Conservation (phyloP, 2,329 filamentous ascomycete species). For the Cladosporium sp. region DNA sequence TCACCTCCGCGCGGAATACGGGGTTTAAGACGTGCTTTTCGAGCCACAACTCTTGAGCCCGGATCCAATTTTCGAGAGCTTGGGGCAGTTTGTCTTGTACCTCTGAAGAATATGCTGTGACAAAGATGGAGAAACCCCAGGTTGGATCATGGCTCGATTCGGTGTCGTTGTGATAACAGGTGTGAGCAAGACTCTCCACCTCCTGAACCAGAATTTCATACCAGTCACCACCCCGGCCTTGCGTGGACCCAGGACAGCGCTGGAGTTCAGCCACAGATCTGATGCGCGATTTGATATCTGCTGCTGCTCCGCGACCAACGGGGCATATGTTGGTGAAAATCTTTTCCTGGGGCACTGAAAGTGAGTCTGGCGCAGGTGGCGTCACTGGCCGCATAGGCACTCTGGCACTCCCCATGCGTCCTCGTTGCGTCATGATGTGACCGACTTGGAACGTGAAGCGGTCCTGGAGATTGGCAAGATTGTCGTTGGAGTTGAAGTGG, state of each 20-base stretch:
- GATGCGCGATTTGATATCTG: neutral
- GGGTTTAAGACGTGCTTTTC: neutral
- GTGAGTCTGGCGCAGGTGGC: constrained; percentile 6
- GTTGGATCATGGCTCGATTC: neutral
- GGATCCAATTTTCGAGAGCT: constrained; percentile 1
- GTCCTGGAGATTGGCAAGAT: too few species aligned
- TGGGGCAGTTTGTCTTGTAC: constrained; percentile 2
- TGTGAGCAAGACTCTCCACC: neutral
- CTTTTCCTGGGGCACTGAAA: neutral
- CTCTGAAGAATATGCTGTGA: neutral
- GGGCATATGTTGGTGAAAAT: neutral
- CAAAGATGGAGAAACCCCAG: constrained; percentile 9
- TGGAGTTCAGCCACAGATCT: neutral
- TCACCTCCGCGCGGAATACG: constrained; percentile 2
- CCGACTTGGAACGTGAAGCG: too few species aligned
- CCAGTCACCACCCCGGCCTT: neutral
- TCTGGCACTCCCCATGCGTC: neutral
- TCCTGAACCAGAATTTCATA: neutral
- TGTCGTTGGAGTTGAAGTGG: too few species aligned
- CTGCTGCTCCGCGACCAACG: neutral
- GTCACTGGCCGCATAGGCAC: neutral
- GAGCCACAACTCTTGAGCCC: neutral
- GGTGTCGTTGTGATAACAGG: neutral
- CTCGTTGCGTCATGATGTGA: neutral
- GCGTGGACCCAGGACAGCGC: neutral